A percentile compares a stretch with the other conserved stretches of the same genome.
Conservation (phyloP, 169 alveolate genomes). For the Eimeria mitis region DNA sequence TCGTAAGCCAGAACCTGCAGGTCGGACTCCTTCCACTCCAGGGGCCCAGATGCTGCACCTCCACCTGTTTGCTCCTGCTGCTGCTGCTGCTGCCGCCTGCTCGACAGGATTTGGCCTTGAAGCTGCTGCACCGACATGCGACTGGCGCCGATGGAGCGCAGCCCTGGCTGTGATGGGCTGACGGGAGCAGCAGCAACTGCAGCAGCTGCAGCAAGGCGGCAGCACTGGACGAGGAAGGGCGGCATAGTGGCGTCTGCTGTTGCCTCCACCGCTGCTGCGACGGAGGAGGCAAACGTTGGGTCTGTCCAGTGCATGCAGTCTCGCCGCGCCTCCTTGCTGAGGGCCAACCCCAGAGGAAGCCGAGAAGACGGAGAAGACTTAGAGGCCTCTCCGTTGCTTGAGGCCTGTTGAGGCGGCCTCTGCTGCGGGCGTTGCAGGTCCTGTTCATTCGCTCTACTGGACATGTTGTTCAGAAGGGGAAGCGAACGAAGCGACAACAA, state of each 20-base stretch:
- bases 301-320: constrained; percentile 2
- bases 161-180: not conserved
- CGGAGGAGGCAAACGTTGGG: constrained; percentile 31
- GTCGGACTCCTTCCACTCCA: constrained; percentile 62
- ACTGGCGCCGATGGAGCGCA: constrained; percentile 34
- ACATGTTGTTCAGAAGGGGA: not conserved
- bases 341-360: not conserved
- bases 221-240: constrained; percentile 59
- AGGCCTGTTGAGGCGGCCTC: not conserved
- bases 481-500: constrained; percentile 44
- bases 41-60: not conserved
- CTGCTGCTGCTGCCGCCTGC: constrained; percentile 67
- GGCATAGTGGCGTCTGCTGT: constrained; percentile 53
- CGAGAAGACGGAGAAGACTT: not conserved
- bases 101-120: constrained; percentile 21
- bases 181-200: constrained; percentile 58
- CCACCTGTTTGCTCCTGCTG: constrained; percentile 22
- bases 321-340: not conserved
- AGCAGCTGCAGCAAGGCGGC: constrained; percentile 77
- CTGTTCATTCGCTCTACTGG: not conserved
- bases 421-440: not conserved
- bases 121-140: constrained; percentile 50
- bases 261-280: constrained; percentile 49
- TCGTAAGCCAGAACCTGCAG: constrained; percentile 80
- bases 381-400: not conserved